A percentile compares a stretch with the other conserved stretches of the same genome.
phyloP scores from a whole-genome alignment of 2,329 filamentous ascomycete species.

The Beauveria sp. region DNA sequence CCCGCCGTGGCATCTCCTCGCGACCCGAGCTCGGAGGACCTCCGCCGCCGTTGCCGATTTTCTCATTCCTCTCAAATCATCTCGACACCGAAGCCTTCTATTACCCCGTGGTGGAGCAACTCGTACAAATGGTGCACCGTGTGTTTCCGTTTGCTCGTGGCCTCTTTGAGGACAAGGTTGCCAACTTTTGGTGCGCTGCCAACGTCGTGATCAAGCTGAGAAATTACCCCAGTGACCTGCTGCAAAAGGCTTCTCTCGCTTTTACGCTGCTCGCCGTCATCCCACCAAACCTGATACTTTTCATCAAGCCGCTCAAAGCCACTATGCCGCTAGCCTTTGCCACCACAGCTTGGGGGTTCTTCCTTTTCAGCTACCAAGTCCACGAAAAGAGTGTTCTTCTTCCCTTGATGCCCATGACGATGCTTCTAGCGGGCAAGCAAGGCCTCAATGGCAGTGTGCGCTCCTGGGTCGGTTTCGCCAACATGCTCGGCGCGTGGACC shows the following conservation, averaged over 20 bases:
- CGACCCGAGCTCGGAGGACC: conserved; percentile 49
- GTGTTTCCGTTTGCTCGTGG: conserved; percentile 94
- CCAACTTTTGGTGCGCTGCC: conserved; percentile 93
- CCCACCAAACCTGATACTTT: conserved; percentile 71
- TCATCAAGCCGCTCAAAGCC: conserved; percentile 68
- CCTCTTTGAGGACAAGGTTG: conserved; percentile 96
- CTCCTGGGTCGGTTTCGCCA: conserved; percentile 94
- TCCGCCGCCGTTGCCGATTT: conserved; percentile 55
- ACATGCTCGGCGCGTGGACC: conserved; percentile 83
- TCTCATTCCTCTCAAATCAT: conserved; percentile 47
- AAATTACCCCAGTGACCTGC: conserved; percentile 58
- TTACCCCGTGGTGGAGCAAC: conserved; percentile 68
- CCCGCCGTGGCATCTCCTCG: conserved; percentile 53
- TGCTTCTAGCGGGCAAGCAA: conserved; percentile 70
- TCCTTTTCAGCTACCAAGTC: conserved; percentile 94
- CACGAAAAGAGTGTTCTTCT: conserved; percentile 96
- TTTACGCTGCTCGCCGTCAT: conserved; percentile 70
- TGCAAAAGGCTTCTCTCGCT: conserved; percentile 69
- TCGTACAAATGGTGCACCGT: conserved; percentile 80
- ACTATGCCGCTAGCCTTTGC: conserved; percentile 75
- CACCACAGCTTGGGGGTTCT: conserved; percentile 90
- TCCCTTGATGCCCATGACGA: conserved; percentile 86
- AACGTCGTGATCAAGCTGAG: conserved; percentile 86
- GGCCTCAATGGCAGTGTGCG: conserved; percentile 70
- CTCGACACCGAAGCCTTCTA: conserved; percentile 59